Evolutionary conservation across 331 rosid species (phyloP).

Genomic region (Quercus lobata): DNA sequence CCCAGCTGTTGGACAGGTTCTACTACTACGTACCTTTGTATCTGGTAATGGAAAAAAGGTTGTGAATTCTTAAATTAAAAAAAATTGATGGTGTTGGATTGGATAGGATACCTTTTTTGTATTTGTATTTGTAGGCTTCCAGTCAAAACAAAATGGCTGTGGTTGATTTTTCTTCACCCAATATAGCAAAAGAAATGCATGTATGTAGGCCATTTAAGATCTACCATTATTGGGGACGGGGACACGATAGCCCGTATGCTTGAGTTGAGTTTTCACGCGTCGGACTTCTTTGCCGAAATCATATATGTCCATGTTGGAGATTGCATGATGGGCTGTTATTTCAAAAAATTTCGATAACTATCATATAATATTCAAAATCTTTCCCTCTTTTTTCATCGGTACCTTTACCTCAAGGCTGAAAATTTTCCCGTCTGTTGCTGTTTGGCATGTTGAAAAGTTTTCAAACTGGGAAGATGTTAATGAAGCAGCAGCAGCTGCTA

Average conservation of each 20-base stretch:
- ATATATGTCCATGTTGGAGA: conserved; percentile 26
- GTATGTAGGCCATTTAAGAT: conserved; percentile 90
- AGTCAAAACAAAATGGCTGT: conserved; percentile 44
- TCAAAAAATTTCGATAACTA: no score
- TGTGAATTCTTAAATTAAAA: background rate
- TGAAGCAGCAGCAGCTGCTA: conserved; percentile 34
- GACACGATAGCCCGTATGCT: conserved; percentile 86
- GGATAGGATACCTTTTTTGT: background rate
- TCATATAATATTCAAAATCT: no score
- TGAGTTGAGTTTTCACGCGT: conserved; percentile 71
- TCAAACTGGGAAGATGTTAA: conserved; percentile 63
- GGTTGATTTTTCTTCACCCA: conserved; percentile 91
- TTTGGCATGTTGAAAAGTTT: conserved; percentile 88
- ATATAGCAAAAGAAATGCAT: conserved; percentile 91
- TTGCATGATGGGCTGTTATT: no score
- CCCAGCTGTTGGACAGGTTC: conserved; percentile 72
- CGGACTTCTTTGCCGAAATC: conserved; percentile 74
- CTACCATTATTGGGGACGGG: conserved; percentile 72
- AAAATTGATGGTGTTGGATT: background rate
- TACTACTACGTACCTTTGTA: background rate
- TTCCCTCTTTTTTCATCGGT: background rate
- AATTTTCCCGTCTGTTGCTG: conserved; percentile 49
- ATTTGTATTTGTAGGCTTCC: conserved; percentile 41
- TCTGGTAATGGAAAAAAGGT: background rate
- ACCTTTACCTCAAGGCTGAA: conserved; percentile 14